Evolutionary conservation across 192 early-diverging fungal species (phyloP).

Genomic region (Umbelopsis vinacea): DNA sequence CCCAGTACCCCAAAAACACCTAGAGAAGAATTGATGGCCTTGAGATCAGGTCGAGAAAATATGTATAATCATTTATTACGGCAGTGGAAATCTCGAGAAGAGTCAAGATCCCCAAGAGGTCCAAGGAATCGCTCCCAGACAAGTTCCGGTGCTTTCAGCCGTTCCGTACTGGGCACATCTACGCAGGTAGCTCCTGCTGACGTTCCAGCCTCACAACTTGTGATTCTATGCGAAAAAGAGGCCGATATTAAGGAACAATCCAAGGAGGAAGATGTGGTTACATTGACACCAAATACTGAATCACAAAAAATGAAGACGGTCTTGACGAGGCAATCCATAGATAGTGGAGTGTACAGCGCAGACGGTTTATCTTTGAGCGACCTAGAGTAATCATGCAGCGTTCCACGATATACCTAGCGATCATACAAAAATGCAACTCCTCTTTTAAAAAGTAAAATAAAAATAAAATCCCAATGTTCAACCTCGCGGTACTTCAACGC

Average conservation of each 20-base stretch:
- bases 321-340: not conserved
- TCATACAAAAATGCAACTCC: not conserved
- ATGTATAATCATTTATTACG: not conserved
- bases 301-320: not conserved
- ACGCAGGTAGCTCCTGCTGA: not conserved
- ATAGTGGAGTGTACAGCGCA: slow-evolving; percentile 10
- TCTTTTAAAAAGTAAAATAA: too few species aligned
- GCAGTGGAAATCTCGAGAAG: not conserved
- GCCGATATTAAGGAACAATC: not conserved
- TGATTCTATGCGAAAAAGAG: not conserved
- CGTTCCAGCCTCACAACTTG: not conserved
- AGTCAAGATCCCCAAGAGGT: not conserved
- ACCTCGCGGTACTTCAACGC: not conserved
- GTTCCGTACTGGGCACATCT: not conserved
- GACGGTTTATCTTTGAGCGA: slow-evolving; percentile 9
- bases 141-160: not conserved
- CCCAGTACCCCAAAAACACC: not conserved
- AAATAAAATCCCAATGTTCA: too few species aligned
- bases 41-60: not conserved
- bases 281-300: not conserved
- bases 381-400: not conserved
- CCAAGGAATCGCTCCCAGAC: not conserved
- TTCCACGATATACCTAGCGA: not conserved
- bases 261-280: not conserved
- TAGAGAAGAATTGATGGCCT: too few species aligned